These are phyloP conservation scores for Heimioporus sp. DNA, from an alignment of 768 basidiomycete genomes.

Conservation along the genomic window DNA sequence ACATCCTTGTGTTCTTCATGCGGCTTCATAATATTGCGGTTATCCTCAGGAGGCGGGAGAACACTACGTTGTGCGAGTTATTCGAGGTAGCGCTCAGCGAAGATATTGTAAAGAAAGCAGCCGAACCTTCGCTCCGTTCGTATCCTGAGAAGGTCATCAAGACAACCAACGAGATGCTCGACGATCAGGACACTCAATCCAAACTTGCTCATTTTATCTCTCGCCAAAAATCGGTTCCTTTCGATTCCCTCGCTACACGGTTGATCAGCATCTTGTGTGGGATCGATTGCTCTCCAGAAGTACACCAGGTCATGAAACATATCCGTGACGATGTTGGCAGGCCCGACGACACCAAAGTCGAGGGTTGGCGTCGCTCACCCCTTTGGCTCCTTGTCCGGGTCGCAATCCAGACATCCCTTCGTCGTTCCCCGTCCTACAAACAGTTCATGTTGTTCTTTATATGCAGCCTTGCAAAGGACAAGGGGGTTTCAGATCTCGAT, in stretches of 20 bases:
- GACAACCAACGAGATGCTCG: no score
- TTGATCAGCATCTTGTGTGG: background rate
- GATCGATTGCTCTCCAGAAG: background rate
- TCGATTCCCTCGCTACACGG: no score
- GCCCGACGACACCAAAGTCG: no score
- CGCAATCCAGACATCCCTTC: slow-evolving; percentile 37
- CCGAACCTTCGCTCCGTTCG: no score
- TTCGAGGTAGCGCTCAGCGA: slow-evolving; percentile 42
- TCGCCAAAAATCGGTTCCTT: no score
- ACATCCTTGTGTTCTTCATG: slow-evolving; percentile 35
- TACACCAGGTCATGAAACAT: background rate
- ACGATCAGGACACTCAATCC: no score
- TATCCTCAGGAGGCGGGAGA: slow-evolving; percentile 29
- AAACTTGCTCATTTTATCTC: no score
- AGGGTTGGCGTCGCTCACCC: no score
- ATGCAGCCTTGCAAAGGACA: no score
- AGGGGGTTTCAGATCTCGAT: no score
- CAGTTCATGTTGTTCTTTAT: slow-evolving; percentile 28
- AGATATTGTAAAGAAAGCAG: no score
- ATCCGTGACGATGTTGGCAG: background rate
- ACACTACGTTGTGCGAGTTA: slow-evolving; percentile 34
- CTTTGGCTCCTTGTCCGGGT: slow-evolving; percentile 48
- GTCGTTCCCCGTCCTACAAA: slow-evolving; percentile 25
- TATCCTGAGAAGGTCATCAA: no score
- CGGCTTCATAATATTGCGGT: slow-evolving; percentile 13